These are phyloP conservation scores for Erodium moschatum DNA, from an alignment of 441 rosid genomes.

Conservation along the genomic window DNA sequence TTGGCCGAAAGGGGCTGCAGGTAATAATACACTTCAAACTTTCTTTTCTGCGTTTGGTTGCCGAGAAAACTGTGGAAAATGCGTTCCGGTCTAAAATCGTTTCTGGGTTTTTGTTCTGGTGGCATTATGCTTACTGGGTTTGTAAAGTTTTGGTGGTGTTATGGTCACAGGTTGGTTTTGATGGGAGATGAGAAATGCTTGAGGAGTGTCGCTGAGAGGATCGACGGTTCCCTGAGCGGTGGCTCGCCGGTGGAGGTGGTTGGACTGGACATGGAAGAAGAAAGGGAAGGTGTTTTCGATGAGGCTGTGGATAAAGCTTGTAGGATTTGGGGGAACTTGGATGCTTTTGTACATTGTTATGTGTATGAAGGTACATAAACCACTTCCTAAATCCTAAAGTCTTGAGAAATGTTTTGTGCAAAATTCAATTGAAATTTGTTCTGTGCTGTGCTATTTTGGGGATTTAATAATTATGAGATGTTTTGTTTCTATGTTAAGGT, in stretches of 20 bases:
- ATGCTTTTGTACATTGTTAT: constrained; percentile 68
- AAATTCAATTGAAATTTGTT: too few species aligned
- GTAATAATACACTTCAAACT: constrained; percentile 24
- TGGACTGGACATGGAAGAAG: constrained; percentile 65
- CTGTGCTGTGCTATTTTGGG: neutral
- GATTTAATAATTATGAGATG: neutral
- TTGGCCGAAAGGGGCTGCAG: constrained; percentile 72
- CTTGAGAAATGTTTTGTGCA: too few species aligned
- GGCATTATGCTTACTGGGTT: too few species aligned
- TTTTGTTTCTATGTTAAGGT: neutral
- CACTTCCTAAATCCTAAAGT: too few species aligned
- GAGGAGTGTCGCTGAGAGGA: constrained; percentile 32
- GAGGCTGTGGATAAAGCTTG: constrained; percentile 65
- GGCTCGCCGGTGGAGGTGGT: constrained; percentile 40
- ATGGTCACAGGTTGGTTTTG: constrained; percentile 51
- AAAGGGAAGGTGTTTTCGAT: constrained; percentile 41
- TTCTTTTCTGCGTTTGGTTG: neutral
- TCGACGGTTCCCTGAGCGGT: constrained; percentile 28
- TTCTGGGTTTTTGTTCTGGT: neutral
- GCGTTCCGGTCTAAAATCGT: neutral
- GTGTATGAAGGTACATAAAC: constrained; percentile 46
- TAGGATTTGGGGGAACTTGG: constrained; percentile 41
- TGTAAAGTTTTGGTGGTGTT: neutral
- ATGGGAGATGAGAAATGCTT: constrained; percentile 58
- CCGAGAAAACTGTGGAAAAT: constrained; percentile 9